phyloP scores from a whole-genome alignment of 257 asterid genomes.

The Apocynum venetum region DNA sequence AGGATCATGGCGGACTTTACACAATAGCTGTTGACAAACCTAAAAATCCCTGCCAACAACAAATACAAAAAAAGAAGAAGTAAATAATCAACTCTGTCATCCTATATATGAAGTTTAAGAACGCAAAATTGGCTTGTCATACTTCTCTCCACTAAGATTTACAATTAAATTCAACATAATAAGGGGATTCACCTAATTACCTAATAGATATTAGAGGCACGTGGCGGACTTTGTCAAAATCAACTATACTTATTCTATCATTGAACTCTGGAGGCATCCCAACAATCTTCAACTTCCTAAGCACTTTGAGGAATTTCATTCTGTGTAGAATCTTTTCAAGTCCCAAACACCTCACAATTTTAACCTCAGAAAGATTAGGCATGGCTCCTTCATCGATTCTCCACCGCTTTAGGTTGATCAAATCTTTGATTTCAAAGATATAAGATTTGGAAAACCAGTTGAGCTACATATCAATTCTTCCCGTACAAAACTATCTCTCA shows the following conservation, averaged over 20 bases:
- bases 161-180: too few relatives aligned
- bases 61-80: too few relatives aligned
- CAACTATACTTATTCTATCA: neutral
- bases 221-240: neutral
- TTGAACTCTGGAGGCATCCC: neutral
- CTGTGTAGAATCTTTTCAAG: neutral
- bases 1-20: too few relatives aligned
- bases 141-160: too few relatives aligned
- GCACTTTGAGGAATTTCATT: neutral
- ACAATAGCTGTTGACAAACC: too few relatives aligned
- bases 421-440: neutral
- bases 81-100: too few relatives aligned
- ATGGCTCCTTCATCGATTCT: constrained; percentile 7
- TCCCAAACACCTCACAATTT: neutral
- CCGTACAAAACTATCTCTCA: neutral
- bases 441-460: constrained; percentile 8
- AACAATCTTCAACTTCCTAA: neutral
- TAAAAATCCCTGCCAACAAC: too few relatives aligned
- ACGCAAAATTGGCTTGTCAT: too few relatives aligned
- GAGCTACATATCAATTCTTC: neutral
- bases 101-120: too few relatives aligned
- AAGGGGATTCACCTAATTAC: too few relatives aligned
- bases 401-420: constrained; percentile 2
- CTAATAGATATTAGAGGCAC: too few relatives aligned
- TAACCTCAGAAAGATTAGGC: constrained; percentile 9